phyloP scores from a whole-genome alignment of 2,329 filamentous ascomycete species.

The Talaromyces sp. region DNA sequence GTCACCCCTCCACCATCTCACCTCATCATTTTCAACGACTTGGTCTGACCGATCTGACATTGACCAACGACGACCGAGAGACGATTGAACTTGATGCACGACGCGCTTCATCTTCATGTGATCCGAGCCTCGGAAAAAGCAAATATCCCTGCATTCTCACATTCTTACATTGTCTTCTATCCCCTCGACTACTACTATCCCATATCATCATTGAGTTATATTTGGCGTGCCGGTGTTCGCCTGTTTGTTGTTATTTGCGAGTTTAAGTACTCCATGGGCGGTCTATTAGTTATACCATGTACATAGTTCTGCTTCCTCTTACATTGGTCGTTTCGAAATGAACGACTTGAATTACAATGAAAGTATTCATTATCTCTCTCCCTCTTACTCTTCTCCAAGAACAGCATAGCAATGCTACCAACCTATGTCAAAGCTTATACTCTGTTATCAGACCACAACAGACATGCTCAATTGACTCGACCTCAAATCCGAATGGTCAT shows the following conservation, averaged over 20 bases:
- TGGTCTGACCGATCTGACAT: neutral
- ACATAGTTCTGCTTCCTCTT: conserved; percentile 4
- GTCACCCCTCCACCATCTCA: neutral
- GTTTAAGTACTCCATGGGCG: neutral
- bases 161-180: neutral
- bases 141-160: conserved; percentile 2
- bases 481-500: neutral
- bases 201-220: neutral
- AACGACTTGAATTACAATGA: neutral
- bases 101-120: neutral
- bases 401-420: neutral
- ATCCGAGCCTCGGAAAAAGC: neutral
- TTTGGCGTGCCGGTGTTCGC: conserved; percentile 12
- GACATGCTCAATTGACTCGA: neutral
- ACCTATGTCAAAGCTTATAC: neutral
- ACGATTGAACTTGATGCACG: neutral
- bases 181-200: neutral
- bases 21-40: neutral
- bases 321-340: neutral
- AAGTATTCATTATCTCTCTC: neutral
- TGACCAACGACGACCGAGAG: neutral
- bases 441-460: neutral
- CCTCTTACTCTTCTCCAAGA: neutral
- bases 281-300: conserved; percentile 13
- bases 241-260: neutral